Conservation (phyloP, 2,329 filamentous ascomycete genomes). For the Fusarium continuum region DNA sequence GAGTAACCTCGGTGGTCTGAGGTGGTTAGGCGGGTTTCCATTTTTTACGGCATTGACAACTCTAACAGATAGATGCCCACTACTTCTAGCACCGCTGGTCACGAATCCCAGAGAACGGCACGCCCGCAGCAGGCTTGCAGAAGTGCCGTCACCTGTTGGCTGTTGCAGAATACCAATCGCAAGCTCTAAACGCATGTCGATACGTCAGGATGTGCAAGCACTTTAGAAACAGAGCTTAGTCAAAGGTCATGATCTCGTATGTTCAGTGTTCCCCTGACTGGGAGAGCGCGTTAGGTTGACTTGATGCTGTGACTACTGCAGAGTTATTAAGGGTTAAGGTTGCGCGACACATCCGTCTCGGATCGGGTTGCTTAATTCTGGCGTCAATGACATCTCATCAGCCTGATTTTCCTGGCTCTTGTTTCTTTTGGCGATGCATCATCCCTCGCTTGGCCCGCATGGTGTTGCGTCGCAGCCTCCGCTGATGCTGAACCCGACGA, state of each 20-base stretch:
- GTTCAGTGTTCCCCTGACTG: conserved; percentile 11
- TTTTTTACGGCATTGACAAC: conserved; percentile 17
- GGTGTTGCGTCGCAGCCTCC: conserved; percentile 30
- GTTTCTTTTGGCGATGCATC: conserved; percentile 35
- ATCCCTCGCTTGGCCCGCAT: conserved; percentile 34
- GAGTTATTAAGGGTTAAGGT: conserved; percentile 28
- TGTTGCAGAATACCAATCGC: conserved; percentile 23
- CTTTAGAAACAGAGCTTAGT: conserved; percentile 29
- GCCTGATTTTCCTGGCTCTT: conserved; percentile 10
- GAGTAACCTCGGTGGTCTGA: conserved; percentile 10
- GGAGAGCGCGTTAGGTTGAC: conserved; percentile 25
- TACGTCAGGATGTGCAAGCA: conserved; percentile 39
- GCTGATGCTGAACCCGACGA: conserved; percentile 16
- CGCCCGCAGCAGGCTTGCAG: conserved; percentile 32
- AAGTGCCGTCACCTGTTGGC: conserved; percentile 25
- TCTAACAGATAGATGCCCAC: conserved; percentile 17
- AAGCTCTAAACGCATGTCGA: conserved; percentile 6
- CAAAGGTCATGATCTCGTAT: conserved; percentile 14
- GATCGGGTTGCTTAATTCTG: conserved; percentile 30
- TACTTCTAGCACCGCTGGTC: conserved; percentile 24
- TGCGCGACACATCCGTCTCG: conserved; percentile 36
- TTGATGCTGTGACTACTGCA: conserved; percentile 20
- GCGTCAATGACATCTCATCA: conserved; percentile 25
- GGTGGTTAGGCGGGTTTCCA: conserved; percentile 2
- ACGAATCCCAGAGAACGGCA: conserved; percentile 21